A percentile compares a stretch with the other conserved stretches of the same genome.
Conservation (phyloP, 345 rosid species). For the Corchorus capsularis region DNA sequence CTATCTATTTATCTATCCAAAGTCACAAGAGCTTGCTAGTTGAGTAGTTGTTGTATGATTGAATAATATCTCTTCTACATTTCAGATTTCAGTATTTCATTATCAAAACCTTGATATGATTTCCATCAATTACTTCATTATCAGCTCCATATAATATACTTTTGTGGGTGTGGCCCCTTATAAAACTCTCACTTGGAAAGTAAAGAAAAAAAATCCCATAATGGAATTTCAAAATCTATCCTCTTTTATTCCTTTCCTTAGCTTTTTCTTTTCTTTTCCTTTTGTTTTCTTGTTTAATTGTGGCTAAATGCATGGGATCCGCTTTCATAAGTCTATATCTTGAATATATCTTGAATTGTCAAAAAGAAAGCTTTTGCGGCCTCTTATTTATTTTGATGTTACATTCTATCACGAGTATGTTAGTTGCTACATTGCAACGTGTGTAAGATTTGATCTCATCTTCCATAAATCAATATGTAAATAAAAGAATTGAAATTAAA, state of each 20-base stretch:
- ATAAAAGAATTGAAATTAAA: too few species aligned
- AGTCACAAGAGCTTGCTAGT: background rate
- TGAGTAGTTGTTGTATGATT: background rate
- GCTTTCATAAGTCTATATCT: background rate
- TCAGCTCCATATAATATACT: background rate
- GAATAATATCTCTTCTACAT: background rate
- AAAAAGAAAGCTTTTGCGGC: background rate
- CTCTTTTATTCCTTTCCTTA: background rate
- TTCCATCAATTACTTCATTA: background rate
- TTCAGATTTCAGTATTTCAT: background rate
- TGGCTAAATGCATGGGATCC: background rate
- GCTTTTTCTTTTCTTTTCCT: background rate
- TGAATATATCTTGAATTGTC: background rate
- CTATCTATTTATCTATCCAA: background rate
- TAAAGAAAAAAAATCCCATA: background rate
- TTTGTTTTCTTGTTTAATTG: background rate
- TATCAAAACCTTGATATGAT: background rate
- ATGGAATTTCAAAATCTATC: background rate
- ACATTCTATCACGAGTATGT: background rate
- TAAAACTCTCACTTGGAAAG: background rate
- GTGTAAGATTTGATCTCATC: constrained; percentile 11
- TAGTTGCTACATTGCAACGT: background rate
- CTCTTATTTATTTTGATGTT: background rate
- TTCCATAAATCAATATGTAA: background rate
- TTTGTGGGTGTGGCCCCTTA: background rate